These are phyloP conservation scores for Cladosporium sp. DNA, from an alignment of 2,329 filamentous ascomycete genomes.

Conservation along the genomic window DNA sequence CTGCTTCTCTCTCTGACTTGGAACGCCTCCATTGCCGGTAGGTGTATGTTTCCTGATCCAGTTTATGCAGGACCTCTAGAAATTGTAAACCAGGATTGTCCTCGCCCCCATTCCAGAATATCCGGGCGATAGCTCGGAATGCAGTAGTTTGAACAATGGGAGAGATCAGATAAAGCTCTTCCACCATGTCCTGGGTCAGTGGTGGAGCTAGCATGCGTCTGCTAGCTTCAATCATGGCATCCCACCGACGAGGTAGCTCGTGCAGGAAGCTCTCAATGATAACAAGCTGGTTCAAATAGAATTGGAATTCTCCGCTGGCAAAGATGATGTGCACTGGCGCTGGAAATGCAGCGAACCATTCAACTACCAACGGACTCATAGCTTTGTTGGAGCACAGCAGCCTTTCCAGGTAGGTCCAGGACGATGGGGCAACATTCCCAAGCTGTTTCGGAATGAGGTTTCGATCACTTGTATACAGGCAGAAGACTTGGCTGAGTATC, in stretches of 20 bases:
- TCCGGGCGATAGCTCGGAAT: conserved; percentile 53
- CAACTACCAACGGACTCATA: conserved; percentile 42
- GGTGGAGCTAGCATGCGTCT: conserved; percentile 51
- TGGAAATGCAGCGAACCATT: conserved; percentile 56
- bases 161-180: conserved; percentile 52
- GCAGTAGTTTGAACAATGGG: conserved; percentile 54
- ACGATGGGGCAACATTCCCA: conserved; percentile 35
- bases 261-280: conserved; percentile 27
- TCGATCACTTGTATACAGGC: conserved; percentile 52
- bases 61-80: conserved; percentile 25
- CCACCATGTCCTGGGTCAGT: conserved; percentile 57
- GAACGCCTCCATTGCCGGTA: conserved; percentile 22
- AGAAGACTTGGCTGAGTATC: conserved; percentile 65
- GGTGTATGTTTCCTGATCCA: conserved; percentile 25
- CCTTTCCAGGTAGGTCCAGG: conserved; percentile 40
- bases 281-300: neutral
- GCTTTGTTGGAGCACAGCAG: conserved; percentile 50
- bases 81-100: conserved; percentile 20
- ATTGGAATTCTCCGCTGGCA: conserved; percentile 34
- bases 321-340: conserved; percentile 41
- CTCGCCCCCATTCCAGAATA: conserved; percentile 41
- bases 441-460: conserved; percentile 40
- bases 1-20: conserved; percentile 19
- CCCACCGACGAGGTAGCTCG: conserved; percentile 28
- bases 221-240: conserved; percentile 25